Evolutionary conservation across 1,284 basidiomycete species (phyloP), one percentile per base, ranked within the genome.

Genomic region (Apiotrichum veenhuisii): DNA sequence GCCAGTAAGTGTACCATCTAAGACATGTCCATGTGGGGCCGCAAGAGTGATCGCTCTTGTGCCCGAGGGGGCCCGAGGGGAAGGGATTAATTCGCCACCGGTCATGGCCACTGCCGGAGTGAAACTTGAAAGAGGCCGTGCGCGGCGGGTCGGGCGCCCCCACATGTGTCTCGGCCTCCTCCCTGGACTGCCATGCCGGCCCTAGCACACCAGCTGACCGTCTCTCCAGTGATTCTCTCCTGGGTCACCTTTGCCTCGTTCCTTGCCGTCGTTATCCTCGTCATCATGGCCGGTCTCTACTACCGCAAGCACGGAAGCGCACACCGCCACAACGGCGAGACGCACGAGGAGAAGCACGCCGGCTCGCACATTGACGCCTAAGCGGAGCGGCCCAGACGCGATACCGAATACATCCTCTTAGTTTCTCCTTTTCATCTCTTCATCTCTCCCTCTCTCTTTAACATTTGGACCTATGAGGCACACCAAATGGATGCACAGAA

Each of bases 161-260:
- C n/a, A n/a, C n/a, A n/a, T n/a, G n/a, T n/a, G n/a, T n/a, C n/a
- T n/a, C 12, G 30, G 30, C 30, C 30, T 7, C 30, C 30, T 12
- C 5, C 30, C 30, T 12, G 5, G 18, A 40, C n/a, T 40, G 25
- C 26, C 23, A 20, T n/a, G n/a, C 27, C 41, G 7, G 17, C 2
- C 22, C 41, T 34, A 34, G 22, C 20, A 23, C 20, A 7, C 5
- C n/a, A n/a, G 41, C 41, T 43, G 20, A 43, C 23, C 8, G 10
- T 23, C 9, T 14, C 11, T 22, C 15, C 43, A 45, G 43, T 62
- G 54, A 58, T 62, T 36, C 34, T 40, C 51, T 37, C 48, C 25
- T 62, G 60, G 60, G 36, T 62, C 40, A 42, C 45, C n/a, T 62
- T 49, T 26, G 46, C 49, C 54, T 47, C 50, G 54, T 38, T 55